A percentile compares a stretch with the other conserved stretches of the same genome.
Evolutionary conservation across 1,139 yeast genomes (phyloP).

Genomic region (Candida mesenterica): DNA sequence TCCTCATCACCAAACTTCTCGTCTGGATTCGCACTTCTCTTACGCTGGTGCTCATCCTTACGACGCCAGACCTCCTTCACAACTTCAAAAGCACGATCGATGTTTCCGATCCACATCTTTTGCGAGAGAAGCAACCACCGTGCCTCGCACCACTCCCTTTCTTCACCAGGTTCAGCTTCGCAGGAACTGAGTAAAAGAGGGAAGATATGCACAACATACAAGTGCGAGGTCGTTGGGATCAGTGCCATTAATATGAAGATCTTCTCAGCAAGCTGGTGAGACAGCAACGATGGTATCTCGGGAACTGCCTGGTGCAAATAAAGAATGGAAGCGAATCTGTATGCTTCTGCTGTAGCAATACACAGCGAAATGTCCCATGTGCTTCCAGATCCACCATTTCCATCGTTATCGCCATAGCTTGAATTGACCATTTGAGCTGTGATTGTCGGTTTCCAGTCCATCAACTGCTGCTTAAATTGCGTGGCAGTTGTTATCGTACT

Average conservation of each 20-base stretch:
- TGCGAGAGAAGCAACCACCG: slow-evolving; percentile 57
- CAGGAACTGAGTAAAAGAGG: slow-evolving; percentile 65
- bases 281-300: slow-evolving; percentile 55
- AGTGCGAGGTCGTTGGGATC: slow-evolving; percentile 58
- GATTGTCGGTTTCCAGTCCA: slow-evolving; percentile 54
- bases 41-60: slow-evolving; percentile 42
- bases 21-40: slow-evolving; percentile 15
- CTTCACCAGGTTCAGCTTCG: slow-evolving; percentile 58
- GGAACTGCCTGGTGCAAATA: slow-evolving; percentile 71
- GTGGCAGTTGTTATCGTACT: slow-evolving; percentile 54
- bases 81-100: slow-evolving; percentile 65
- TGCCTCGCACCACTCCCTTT: slow-evolving; percentile 59
- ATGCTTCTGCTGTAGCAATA: slow-evolving; percentile 68
- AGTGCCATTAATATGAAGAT: slow-evolving; percentile 60
- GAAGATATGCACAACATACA: slow-evolving; percentile 59
- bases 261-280: slow-evolving; percentile 58
- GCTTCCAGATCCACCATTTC: slow-evolving; percentile 7
- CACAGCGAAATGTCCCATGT: slow-evolving; percentile 59
- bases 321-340: slow-evolving; percentile 55
- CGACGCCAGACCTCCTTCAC: slow-evolving; percentile 69
- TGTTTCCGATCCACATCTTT: slow-evolving; percentile 62
- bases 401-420: slow-evolving; percentile 23
- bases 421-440: slow-evolving; percentile 30
- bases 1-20: slow-evolving; percentile 17
- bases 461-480: slow-evolving; percentile 49